Evolutionary conservation across 345 rosid species (phyloP).

Genomic region (Populus nigra): DNA sequence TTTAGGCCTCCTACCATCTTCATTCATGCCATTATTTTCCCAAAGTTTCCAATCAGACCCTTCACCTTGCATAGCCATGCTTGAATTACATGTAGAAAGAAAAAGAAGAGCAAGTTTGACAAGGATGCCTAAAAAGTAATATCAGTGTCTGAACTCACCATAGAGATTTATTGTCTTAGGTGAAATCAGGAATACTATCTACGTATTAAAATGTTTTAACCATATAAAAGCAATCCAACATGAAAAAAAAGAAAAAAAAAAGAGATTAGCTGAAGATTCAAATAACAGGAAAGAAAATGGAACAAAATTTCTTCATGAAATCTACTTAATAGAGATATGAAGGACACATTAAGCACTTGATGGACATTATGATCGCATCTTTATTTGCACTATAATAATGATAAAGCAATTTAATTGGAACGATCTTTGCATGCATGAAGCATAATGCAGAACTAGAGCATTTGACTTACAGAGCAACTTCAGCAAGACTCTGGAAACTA

Average conservation of each 20-base stretch:
- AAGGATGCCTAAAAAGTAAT: neutral
- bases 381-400: neutral
- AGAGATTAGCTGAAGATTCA: neutral
- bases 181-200: neutral
- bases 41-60: neutral
- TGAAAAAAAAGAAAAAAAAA: no score
- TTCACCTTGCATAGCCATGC: neutral
- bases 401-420: neutral
- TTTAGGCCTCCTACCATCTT: neutral
- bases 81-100: no score
- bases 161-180: neutral
- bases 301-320: neutral
- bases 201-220: neutral
- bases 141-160: neutral
- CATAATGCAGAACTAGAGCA: neutral
- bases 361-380: neutral
- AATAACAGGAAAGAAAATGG: neutral
- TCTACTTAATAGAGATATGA: neutral
- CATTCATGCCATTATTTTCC: neutral
- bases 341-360: neutral
- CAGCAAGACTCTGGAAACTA: neutral
- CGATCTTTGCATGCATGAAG: neutral
- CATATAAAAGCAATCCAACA: neutral
- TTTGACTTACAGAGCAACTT: neutral
- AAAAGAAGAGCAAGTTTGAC: neutral